Percentiles rank a stretch among this genome's conserved stretches.
Evolutionary conservation across 495 filamentous ascomycete genomes (phyloP).

Genomic region (Daldinia vernicosa): DNA sequence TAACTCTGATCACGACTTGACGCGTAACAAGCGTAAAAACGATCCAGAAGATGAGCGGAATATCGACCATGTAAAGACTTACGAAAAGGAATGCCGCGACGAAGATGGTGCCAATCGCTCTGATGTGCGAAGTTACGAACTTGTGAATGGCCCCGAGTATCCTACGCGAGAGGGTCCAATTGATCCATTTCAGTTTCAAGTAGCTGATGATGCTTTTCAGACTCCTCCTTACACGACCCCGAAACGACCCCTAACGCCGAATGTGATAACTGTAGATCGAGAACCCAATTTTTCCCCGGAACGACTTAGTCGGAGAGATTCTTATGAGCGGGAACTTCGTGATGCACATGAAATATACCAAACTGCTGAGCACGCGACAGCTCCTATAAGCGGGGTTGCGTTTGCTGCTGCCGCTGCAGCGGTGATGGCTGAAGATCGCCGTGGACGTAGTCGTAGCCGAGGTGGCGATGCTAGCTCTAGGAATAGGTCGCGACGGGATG

Average conservation of each 20-base stretch:
- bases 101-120: conserved; percentile 13
- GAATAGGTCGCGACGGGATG: conserved; percentile 32
- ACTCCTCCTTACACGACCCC: conserved; percentile 52
- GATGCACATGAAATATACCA: conserved; percentile 48
- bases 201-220: conserved; percentile 57
- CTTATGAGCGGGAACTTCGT: conserved; percentile 52
- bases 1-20: conserved; percentile 39
- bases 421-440: conserved; percentile 45
- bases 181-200: conserved; percentile 63
- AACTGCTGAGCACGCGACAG: conserved; percentile 50
- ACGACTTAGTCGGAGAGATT: conserved; percentile 53
- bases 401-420: conserved; percentile 50
- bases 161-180: conserved; percentile 39
- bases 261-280: conserved; percentile 56
- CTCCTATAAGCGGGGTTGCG: conserved; percentile 47
- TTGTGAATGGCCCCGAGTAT: conserved; percentile 9
- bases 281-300: conserved; percentile 54
- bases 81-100: conserved; percentile 2
- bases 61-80: conserved; percentile 20
- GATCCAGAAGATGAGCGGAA: conserved; percentile 16
- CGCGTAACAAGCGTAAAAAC: conserved; percentile 19
- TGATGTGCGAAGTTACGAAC: conserved; percentile 12
- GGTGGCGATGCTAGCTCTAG: conserved; percentile 32
- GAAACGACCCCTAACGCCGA: conserved; percentile 48
- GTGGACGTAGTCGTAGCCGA: conserved; percentile 35